A percentile compares a stretch with the other conserved stretches of the same genome.
These are phyloP conservation scores for Tricholoma hemisulphureum DNA, from an alignment of 768 basidiomycete genomes.

Conservation along the genomic window DNA sequence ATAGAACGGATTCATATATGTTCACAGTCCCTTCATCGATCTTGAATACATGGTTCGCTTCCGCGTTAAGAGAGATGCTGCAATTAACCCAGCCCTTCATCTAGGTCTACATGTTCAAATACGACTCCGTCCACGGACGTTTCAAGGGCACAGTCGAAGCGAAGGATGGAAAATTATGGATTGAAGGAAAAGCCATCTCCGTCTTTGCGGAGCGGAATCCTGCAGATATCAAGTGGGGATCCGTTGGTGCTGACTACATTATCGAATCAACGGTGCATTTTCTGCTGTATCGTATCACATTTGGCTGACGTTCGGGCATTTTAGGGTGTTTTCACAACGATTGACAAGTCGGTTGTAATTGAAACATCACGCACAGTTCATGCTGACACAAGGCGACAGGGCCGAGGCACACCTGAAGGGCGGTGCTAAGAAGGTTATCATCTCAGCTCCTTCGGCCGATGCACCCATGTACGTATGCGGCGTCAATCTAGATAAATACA, in stretches of 20 bases:
- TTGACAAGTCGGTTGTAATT: slow-evolving; percentile 62
- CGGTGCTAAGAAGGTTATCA: slow-evolving; percentile 99
- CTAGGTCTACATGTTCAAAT: slow-evolving; percentile 99
- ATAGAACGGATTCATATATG: background rate
- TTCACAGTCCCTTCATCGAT: slow-evolving; percentile 88
- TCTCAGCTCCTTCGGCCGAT: slow-evolving; percentile 97
- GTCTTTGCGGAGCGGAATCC: slow-evolving; percentile 90
- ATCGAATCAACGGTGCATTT: slow-evolving; percentile 87
- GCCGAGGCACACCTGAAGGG: slow-evolving; percentile 93
- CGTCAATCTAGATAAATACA: slow-evolving; percentile 94
- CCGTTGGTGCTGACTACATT: slow-evolving; percentile 84
- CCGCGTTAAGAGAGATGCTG: background rate
- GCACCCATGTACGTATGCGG: slow-evolving; percentile 93
- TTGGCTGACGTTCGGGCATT: slow-evolving; percentile 11
- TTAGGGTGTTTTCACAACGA: slow-evolving; percentile 97
- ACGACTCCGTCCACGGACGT: slow-evolving; percentile 88
- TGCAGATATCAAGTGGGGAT: slow-evolving; percentile 77
- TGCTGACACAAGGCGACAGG: slow-evolving; percentile 37
- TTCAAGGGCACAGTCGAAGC: slow-evolving; percentile 82
- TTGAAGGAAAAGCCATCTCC: slow-evolving; percentile 74
- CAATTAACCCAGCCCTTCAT: background rate
- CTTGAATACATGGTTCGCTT: slow-evolving; percentile 87
- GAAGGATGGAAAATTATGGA: slow-evolving; percentile 86
- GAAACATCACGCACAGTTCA: slow-evolving; percentile 3
- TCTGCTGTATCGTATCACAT: slow-evolving; percentile 1